Percentiles rank a stretch among this genome's conserved stretches.
Evolutionary conservation across 371 early-diverging fungal species (phyloP).

Genomic region (Synchytrium microbalum): DNA sequence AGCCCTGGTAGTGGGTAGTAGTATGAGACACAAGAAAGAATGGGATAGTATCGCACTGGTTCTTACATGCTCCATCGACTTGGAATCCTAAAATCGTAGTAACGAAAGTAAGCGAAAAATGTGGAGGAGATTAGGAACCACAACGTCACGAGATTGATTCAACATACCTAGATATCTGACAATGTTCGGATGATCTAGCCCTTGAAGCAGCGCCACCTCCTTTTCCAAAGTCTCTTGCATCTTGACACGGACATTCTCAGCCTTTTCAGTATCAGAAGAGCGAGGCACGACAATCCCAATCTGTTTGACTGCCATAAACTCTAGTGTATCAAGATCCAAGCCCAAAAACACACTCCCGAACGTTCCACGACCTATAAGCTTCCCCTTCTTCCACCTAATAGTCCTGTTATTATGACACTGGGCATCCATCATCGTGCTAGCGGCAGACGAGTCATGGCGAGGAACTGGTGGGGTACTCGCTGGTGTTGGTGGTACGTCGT

Average conservation of each 20-base stretch:
- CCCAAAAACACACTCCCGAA: slow-evolving; percentile 90
- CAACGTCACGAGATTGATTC: slow-evolving; percentile 57
- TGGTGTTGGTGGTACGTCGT: no score
- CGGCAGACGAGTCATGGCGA: no score
- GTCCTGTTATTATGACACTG: no score
- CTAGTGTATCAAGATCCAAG: slow-evolving; percentile 61
- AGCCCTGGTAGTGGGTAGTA: no score
- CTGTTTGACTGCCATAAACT: slow-evolving; percentile 91
- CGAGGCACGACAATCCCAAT: slow-evolving; percentile 31
- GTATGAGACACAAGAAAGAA: no score
- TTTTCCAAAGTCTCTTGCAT: slow-evolving; percentile 8
- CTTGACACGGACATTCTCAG: not conserved
- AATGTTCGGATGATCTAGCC: slow-evolving; percentile 30
- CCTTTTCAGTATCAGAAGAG: not conserved
- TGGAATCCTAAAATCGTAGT: not conserved
- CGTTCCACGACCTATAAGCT: slow-evolving; percentile 82
- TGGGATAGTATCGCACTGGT: no score
- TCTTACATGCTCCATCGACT: no score
- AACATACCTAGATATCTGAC: slow-evolving; percentile 29
- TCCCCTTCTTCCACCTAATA: slow-evolving; percentile 73
- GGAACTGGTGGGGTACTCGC: no score
- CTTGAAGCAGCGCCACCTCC: slow-evolving; percentile 30
- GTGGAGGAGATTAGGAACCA: slow-evolving; percentile 32
- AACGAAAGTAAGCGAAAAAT: not conserved
- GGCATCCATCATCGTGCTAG: no score